Base-by-base conservation (phyloP, 495 filamentous ascomycete species). In the Penicillium samsonianum region DNA sequence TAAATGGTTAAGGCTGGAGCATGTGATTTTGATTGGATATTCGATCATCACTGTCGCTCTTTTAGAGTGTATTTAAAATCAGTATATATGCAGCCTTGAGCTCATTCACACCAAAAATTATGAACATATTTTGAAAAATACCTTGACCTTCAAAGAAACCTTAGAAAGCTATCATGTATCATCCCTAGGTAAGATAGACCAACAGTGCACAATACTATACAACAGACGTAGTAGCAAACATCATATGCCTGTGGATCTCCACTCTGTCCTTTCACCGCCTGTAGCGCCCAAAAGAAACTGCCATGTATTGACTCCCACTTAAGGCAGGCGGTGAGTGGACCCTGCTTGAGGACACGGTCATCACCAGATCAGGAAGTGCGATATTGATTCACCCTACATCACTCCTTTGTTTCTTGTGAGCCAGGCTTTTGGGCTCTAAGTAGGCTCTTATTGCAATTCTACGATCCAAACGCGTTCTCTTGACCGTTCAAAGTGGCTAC, bases 351-450 rank as follows among this genome's bases (percentile, higher is more conserved):
- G 67, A 67, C 67, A 67, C 67, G 64, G 67, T 69, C 65, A 65
- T 67, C 61, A 67, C 64, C 67, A 67, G 62, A 65, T 67, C 62
- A 65, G 60, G 67, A 69, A 69, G 62, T 59, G 55, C 44, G 30
- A 60, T 55, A 49, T 50, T 45, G 38, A 44, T 47, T 42, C 55
- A 64, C 49, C 57, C 55, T 62, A 61, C 66, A 56, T 63, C 64
- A 52, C 65, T 73, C 66, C 58, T 73, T 67, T 65, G 55, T 66
- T 58, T 52, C 58, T 60, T 42, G 48, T 57, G 62, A 61, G 65
- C 43, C 59, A 69, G 69, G 59, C 41, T 62, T 57, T 58, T 54
- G 49, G 45, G 44, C 47, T 44, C 46, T 47, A 53, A 59, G 51
- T 66, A 51, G 62, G 37, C 30, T 62, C 17, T 52, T 45, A 35